Conservation (phyloP, 495 filamentous ascomycete species). For the Aspergillus ellipticus region DNA sequence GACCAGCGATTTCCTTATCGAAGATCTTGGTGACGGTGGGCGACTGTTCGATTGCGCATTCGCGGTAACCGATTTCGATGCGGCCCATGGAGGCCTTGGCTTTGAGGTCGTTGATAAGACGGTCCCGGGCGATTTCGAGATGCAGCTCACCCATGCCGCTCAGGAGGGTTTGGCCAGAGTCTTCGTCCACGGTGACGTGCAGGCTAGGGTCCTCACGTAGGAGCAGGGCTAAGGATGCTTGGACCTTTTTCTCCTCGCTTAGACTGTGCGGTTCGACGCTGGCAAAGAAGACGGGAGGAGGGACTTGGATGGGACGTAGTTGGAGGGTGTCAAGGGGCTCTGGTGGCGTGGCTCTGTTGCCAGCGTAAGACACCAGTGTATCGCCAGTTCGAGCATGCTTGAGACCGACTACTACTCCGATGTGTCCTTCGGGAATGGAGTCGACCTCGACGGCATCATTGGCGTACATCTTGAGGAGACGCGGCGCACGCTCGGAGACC, state of each 20-base stretch:
- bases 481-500: slow-evolving; percentile 73
- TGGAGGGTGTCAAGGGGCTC: slow-evolving; percentile 70
- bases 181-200: slow-evolving; percentile 78
- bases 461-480: slow-evolving; percentile 88
- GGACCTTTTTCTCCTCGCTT: slow-evolving; percentile 71
- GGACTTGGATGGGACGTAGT: slow-evolving; percentile 82
- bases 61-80: slow-evolving; percentile 93
- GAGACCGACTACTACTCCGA: slow-evolving; percentile 91
- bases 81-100: slow-evolving; percentile 85
- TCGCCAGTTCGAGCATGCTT: slow-evolving; percentile 91
- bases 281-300: slow-evolving; percentile 93
- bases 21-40: slow-evolving; percentile 56
- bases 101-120: slow-evolving; percentile 84
- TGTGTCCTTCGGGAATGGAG: slow-evolving; percentile 78
- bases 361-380: slow-evolving; percentile 73
- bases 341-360: slow-evolving; percentile 59
- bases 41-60: slow-evolving; percentile 59
- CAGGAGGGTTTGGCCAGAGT: slow-evolving; percentile 87
- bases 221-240: slow-evolving; percentile 69
- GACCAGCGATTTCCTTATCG: slow-evolving; percentile 76
- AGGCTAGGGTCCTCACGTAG: slow-evolving; percentile 92
- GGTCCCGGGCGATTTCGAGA: slow-evolving; percentile 87
- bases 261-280: slow-evolving; percentile 82
- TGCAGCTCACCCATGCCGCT: slow-evolving; percentile 99
- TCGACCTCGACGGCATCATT: slow-evolving; percentile 81